Percentiles rank a stretch among this genome's conserved stretches.
These are phyloP conservation scores for Russula virescens DNA, from an alignment of 768 basidiomycete genomes.

Conservation along the genomic window DNA sequence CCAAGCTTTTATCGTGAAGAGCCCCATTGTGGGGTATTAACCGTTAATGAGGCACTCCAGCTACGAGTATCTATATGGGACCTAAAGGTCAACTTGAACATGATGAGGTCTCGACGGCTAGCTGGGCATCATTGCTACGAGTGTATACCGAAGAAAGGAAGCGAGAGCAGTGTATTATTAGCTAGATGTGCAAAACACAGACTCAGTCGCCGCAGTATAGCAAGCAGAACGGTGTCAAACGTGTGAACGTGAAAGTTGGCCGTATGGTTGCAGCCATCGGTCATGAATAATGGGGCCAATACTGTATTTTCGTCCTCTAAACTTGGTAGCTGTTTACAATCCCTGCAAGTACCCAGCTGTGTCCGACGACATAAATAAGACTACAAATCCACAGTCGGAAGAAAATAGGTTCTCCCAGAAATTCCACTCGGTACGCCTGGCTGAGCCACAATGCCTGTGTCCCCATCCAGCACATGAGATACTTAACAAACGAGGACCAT, in stretches of 20 bases:
- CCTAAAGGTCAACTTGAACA: no score
- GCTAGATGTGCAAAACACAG: neutral
- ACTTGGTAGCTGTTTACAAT: slow-evolving; percentile 48
- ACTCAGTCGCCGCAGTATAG: neutral
- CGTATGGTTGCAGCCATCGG: neutral
- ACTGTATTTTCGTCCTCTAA: neutral
- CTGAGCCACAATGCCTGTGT: slow-evolving; percentile 85
- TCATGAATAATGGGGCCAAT: neutral
- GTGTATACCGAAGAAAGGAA: neutral
- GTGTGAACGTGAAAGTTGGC: neutral
- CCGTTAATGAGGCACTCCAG: neutral
- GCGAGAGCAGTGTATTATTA: slow-evolving; percentile 6
- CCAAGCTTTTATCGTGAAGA: slow-evolving; percentile 39
- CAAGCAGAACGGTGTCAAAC: neutral
- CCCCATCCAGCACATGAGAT: slow-evolving; percentile 60
- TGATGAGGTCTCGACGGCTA: no score
- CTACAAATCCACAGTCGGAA: slow-evolving; percentile 73
- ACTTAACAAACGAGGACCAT: slow-evolving; percentile 35
- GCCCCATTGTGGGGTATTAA: neutral
- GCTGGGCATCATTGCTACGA: no score
- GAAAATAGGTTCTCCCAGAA: slow-evolving; percentile 72
- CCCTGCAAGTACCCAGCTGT: slow-evolving; percentile 71
- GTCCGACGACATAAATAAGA: slow-evolving; percentile 64
- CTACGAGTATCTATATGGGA: no score
- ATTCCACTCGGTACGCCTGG: slow-evolving; percentile 90